A percentile compares a stretch with the other conserved stretches of the same genome.
phyloP scores from a whole-genome alignment of 352 stramenopile species.

The Phytophthora pini region DNA sequence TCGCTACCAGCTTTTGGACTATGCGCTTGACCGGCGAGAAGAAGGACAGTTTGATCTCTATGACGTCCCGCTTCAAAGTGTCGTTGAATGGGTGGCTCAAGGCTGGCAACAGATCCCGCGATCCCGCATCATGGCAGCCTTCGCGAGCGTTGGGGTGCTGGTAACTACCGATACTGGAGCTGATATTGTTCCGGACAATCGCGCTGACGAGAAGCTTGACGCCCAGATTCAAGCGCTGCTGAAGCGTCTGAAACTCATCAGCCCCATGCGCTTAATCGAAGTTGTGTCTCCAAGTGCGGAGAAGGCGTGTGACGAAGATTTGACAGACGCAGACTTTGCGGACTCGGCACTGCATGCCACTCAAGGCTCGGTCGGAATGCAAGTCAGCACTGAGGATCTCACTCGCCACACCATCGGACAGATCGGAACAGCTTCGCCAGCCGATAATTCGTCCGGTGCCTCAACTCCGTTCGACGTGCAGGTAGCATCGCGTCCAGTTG shows the following conservation, averaged over 20 bases:
- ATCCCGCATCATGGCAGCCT: slow-evolving; percentile 55
- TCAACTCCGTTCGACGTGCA: slow-evolving; percentile 26
- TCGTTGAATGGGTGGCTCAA: slow-evolving; percentile 65
- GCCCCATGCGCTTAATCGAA: slow-evolving; percentile 54
- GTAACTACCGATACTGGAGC: slow-evolving; percentile 20
- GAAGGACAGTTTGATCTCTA: slow-evolving; percentile 46
- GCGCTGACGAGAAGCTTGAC: slow-evolving; percentile 57
- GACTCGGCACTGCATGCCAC: slow-evolving; percentile 58
- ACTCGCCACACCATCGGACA: slow-evolving; percentile 17
- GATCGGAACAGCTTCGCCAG: background rate
- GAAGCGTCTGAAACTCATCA: slow-evolving; percentile 57
- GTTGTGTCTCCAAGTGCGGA: slow-evolving; percentile 57
- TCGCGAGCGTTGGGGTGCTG: slow-evolving; percentile 48
- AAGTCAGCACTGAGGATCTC: slow-evolving; percentile 35
- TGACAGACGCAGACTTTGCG: slow-evolving; percentile 73
- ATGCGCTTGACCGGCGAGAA: slow-evolving; percentile 51
- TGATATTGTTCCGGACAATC: slow-evolving; percentile 34
- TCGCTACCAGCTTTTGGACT: slow-evolving; percentile 53
- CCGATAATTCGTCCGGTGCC: slow-evolving; percentile 9
- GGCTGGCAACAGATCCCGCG: slow-evolving; percentile 66
- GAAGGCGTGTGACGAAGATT: slow-evolving; percentile 58
- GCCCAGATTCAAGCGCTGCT: slow-evolving; percentile 60
- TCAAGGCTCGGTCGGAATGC: slow-evolving; percentile 44
- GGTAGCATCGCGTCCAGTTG: slow-evolving; percentile 2
- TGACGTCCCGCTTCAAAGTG: slow-evolving; percentile 51